Base-by-base conservation (phyloP, 768 basidiomycete genomes). In the Suillus spraguei region DNA sequence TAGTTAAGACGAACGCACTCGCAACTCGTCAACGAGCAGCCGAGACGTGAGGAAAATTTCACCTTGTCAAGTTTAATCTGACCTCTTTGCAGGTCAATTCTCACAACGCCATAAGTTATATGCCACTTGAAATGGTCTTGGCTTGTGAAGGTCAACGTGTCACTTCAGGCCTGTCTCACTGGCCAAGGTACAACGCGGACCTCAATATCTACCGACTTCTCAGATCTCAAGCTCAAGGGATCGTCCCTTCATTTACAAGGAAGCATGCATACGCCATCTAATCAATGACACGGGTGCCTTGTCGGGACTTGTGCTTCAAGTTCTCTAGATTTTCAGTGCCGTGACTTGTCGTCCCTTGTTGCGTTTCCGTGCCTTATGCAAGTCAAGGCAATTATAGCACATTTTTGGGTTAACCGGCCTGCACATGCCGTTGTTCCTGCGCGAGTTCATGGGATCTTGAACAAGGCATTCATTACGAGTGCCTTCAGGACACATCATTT, bases 61-160 rank as follows among this genome's bases (percentile, higher is more conserved):
- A 49, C 22, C 50, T 59, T 22, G n/a, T 49, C 3, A 24, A 8
- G 22, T 16, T 24, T 16, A 49, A 28, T 20, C 20, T 16, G 14
- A 16, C 35, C 35, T 6, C 32, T 65, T 58, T 62, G 16, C 64
- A 59, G 64, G 59, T 39, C 63, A 44, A 46, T 39, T 56, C 55
- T 22, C 55, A 56, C 55, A 56, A 39, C 22, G 54, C 22, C 22
- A n/a, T n/a, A n/a, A 35, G 16, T 2, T 13, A 20, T 17, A 52
- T 32, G 28, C 17, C 28, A 28, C 28, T 16, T 50, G 24, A 28
- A 28, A 50, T 14, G 49, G 24, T 22, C 46, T 6, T 5, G 11
- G 22, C 22, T 47, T 47, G 46, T 11, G 46, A 47, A 22, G 17
- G 7, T 16, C 24, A 17, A 50, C 49, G 11, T 38, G 1, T 13